A percentile compares a stretch with the other conserved stretches of the same genome.
phyloP scores from a whole-genome alignment of 108 stramenopile genomes.

The Chaetoceros muelleri region DNA sequence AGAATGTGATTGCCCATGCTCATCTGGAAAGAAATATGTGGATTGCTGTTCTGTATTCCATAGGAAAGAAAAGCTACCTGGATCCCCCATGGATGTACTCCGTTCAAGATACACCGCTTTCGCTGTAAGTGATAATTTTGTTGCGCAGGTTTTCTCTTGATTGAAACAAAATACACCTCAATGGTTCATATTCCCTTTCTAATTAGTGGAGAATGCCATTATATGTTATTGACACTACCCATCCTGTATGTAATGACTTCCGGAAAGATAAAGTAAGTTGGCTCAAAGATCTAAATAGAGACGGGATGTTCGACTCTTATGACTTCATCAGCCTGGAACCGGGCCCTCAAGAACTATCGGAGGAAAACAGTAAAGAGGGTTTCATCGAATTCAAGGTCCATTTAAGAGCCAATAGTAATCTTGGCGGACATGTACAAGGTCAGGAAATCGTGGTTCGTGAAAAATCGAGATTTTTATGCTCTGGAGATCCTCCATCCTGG shows the following conservation, averaged over 20 bases:
- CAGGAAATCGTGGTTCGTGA: slow-evolving; percentile 47
- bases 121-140: too few species aligned
- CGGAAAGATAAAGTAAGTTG: slow-evolving; percentile 42
- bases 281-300: slow-evolving; percentile 59
- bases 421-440: slow-evolving; percentile 14
- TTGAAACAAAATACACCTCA: too few species aligned
- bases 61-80: slow-evolving; percentile 6
- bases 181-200: too few species aligned
- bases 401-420: slow-evolving; percentile 8
- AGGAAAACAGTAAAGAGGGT: slow-evolving; percentile 30
- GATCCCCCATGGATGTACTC: slow-evolving; percentile 35
- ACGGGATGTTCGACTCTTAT: slow-evolving; percentile 76
- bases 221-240: slow-evolving; percentile 62
- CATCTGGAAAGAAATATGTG: slow-evolving; percentile 23
- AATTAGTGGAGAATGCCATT: slow-evolving; percentile 34
- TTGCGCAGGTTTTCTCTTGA: too few species aligned
- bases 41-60: slow-evolving; percentile 54
- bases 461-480: slow-evolving; percentile 39
- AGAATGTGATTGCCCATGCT: slow-evolving; percentile 36
- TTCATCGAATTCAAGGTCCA: slow-evolving; percentile 50
- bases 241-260: slow-evolving; percentile 48
- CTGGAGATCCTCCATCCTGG: slow-evolving; percentile 32
- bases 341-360: slow-evolving; percentile 17
- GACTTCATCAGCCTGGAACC: slow-evolving; percentile 45
- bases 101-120: slow-evolving; percentile 60